Evolutionary conservation across 2,329 filamentous ascomycete genomes (phyloP), one percentile per base, ranked within the genome.

Genomic region (Ascochyta viciae-villosae): DNA sequence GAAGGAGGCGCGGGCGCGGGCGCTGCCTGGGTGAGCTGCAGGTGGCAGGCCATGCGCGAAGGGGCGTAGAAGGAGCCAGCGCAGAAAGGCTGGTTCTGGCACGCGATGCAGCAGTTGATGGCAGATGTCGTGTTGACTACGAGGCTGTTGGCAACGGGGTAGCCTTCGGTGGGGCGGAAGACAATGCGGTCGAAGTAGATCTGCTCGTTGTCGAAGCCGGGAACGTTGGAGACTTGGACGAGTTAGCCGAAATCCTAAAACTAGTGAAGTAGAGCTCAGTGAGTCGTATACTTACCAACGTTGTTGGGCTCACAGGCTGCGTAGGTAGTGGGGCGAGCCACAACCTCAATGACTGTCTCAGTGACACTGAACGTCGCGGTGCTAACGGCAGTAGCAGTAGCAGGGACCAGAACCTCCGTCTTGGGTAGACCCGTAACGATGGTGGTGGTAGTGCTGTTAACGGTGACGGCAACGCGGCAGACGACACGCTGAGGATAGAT

Each of bases 1-100:
- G 35, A 53, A 51, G 24, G 51, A 4, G 45, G 40, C 12, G 52
- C 44, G 40, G 57, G 45, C 16, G 43, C 16, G 13, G 63, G 57
- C 6, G 58, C 54, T 19, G 54, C 42, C 15, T 61, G 50, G 3
- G 64, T 66, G 31, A 71, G 62, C 31, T 65, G 61, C 24, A 71
- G 44, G 40, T 65, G 65, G 62, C 68, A 71, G 53, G 66, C 44
- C 9, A n/a, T 6, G 9, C 44, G 16, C 16, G 54, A 58, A 12
- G 67, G 64, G 7, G 56, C 61, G 55, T 53, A 68, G 61, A 68
- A 65, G 27, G 64, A 66, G 5, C 65, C 67, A 4, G 68, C 63
- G 61, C 68, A 70, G 55, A 57, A 61, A 39, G 62, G 33, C 58
- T 67, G 53, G 10, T 40, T 64, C 15, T 72, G 67, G 60, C 68